These are phyloP conservation scores for Peltaster fructicola DNA, from an alignment of 2,329 filamentous ascomycete genomes.

Conservation along the genomic window DNA sequence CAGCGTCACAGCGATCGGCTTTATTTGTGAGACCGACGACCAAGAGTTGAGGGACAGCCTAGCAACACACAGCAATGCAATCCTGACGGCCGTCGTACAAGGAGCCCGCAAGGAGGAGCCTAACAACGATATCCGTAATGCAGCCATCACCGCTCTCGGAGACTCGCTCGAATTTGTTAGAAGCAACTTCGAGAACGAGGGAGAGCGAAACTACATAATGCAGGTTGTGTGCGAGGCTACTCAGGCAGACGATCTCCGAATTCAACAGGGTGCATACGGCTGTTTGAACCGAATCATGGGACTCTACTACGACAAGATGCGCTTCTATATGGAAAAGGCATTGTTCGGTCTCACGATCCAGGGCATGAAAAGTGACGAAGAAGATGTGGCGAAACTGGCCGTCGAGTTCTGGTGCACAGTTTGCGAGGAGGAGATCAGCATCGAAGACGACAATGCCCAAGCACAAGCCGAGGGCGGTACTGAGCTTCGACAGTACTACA, in stretches of 20 bases:
- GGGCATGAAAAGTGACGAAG: slow-evolving; percentile 95
- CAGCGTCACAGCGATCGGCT: slow-evolving; percentile 90
- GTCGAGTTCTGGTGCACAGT: slow-evolving; percentile 99
- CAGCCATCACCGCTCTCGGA: slow-evolving; percentile 82
- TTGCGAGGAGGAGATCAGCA: slow-evolving; percentile 93
- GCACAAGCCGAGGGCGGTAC: slow-evolving; percentile 53
- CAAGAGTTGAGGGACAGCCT: slow-evolving; percentile 65
- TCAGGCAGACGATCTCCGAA: slow-evolving; percentile 74
- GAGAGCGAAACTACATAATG: slow-evolving; percentile 99
- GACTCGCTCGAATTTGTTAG: slow-evolving; percentile 96
- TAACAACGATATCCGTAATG: slow-evolving; percentile 76
- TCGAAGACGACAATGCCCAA: slow-evolving; percentile 89
- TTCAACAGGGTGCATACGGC: slow-evolving; percentile 91
- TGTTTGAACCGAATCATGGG: slow-evolving; percentile 98
- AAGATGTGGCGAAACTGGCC: slow-evolving; percentile 93
- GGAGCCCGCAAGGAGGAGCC: slow-evolving; percentile 92
- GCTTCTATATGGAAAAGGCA: slow-evolving; percentile 99
- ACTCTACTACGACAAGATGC: slow-evolving; percentile 98
- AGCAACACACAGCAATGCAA: slow-evolving; percentile 83
- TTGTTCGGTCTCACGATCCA: slow-evolving; percentile 93
- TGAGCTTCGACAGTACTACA: slow-evolving; percentile 82
- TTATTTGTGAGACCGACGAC: slow-evolving; percentile 94
- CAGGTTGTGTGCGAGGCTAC: slow-evolving; percentile 98
- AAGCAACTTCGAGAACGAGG: slow-evolving; percentile 98
- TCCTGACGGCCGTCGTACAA: slow-evolving; percentile 92